A percentile compares a stretch with the other conserved stretches of the same genome.
These are phyloP conservation scores for Fusarium pseudoanthophilum DNA, from an alignment of 2,329 filamentous ascomycete species.

Conservation along the genomic window DNA sequence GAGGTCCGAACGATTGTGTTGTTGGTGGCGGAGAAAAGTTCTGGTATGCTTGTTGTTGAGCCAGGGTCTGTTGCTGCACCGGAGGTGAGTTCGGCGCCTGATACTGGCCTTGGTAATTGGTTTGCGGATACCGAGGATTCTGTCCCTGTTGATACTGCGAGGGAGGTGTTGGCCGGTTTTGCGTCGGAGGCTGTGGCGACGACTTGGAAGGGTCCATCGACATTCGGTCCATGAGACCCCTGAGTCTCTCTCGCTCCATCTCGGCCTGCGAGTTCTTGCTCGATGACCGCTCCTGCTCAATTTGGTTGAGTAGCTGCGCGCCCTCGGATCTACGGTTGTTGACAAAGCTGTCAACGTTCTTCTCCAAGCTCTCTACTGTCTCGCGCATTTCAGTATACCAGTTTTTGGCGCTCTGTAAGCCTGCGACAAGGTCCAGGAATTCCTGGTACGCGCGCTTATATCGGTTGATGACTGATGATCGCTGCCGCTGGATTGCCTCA, in stretches of 20 bases:
- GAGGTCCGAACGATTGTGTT: slow-evolving; percentile 47
- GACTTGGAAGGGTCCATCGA: slow-evolving; percentile 75
- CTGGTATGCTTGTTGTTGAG: slow-evolving; percentile 56
- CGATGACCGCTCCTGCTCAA: slow-evolving; percentile 80
- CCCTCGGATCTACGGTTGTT: slow-evolving; percentile 94
- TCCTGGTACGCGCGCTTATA: slow-evolving; percentile 94
- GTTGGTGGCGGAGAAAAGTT: slow-evolving; percentile 49
- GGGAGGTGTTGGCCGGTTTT: slow-evolving; percentile 42
- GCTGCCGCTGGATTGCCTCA: slow-evolving; percentile 85
- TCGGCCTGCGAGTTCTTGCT: slow-evolving; percentile 73
- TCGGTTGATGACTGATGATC: slow-evolving; percentile 81
- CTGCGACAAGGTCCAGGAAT: slow-evolving; percentile 88
- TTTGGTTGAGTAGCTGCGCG: slow-evolving; percentile 86
- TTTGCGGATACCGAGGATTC: slow-evolving; percentile 62
- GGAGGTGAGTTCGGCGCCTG: slow-evolving; percentile 62
- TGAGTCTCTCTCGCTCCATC: slow-evolving; percentile 85
- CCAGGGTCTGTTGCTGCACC: slow-evolving; percentile 55
- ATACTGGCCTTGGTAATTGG: slow-evolving; percentile 67
- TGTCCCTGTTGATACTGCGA: slow-evolving; percentile 44
- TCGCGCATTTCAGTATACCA: slow-evolving; percentile 98
- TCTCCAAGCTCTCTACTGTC: slow-evolving; percentile 88
- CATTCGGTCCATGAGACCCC: slow-evolving; percentile 94
- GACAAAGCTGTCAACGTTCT: slow-evolving; percentile 97
- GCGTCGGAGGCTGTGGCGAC: slow-evolving; percentile 52
- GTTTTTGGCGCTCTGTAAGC: slow-evolving; percentile 85